Conservation (phyloP, 108 stramenopile genomes). For the Schizochytrium sp. region DNA sequence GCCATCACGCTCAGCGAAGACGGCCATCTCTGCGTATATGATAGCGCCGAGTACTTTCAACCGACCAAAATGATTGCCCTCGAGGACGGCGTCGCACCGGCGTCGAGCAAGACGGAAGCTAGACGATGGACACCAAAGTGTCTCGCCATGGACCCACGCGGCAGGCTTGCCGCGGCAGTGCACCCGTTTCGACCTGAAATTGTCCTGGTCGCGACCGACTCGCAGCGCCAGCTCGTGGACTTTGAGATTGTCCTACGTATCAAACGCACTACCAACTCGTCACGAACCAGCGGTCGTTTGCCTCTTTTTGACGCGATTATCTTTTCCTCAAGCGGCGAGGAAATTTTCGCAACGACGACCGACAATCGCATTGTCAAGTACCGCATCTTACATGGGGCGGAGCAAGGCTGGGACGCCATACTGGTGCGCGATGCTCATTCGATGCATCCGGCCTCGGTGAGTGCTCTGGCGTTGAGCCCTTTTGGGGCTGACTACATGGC, state of each 20-base stretch:
- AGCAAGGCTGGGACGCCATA: slow-evolving; percentile 8
- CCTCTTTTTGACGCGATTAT: not conserved
- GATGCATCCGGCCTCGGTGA: not conserved
- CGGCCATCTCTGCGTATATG: slow-evolving; percentile 20
- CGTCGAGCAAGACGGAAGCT: not conserved
- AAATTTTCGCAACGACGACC: not conserved
- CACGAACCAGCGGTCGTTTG: not conserved
- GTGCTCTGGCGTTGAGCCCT: not conserved
- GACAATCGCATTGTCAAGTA: slow-evolving; percentile 5
- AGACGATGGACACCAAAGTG: not conserved
- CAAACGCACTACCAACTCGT: not conserved
- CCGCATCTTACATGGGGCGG: not conserved
- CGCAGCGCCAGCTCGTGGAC: not conserved
- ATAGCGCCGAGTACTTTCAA: not conserved
- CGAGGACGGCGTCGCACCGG: not conserved
- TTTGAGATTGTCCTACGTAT: not conserved
- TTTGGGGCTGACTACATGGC: not conserved
- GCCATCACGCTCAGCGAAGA: not conserved
- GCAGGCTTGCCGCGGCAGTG: not conserved
- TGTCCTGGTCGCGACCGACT: not conserved
- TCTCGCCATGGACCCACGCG: not conserved
- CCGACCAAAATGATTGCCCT: slow-evolving; percentile 14
- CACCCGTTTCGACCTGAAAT: not conserved
- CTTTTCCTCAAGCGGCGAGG: not conserved
- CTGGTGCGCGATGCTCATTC: slow-evolving; percentile 8